These are phyloP conservation scores for Brasilioporus rufonigricans DNA, from an alignment of 768 basidiomycete genomes.

Conservation along the genomic window DNA sequence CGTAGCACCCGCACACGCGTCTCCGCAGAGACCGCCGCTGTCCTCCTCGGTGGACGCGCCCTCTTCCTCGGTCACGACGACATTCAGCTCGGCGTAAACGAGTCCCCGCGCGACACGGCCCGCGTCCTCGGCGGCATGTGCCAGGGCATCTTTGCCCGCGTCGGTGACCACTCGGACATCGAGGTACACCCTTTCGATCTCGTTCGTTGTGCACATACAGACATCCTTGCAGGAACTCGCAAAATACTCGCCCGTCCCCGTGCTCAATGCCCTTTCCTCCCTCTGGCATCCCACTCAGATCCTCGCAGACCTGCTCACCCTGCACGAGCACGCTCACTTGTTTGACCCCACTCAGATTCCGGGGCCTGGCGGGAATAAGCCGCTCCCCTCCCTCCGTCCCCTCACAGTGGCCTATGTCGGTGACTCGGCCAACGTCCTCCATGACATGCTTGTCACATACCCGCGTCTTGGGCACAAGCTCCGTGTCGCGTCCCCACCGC, in stretches of 20 bases:
- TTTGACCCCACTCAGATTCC: slow-evolving; percentile 38
- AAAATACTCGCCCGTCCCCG: slow-evolving; percentile 86
- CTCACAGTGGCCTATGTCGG: slow-evolving; percentile 93
- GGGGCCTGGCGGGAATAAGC: slow-evolving; percentile 17
- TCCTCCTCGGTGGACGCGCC: slow-evolving; percentile 81
- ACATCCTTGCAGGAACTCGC: slow-evolving; percentile 71
- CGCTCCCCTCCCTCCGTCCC: slow-evolving; percentile 59
- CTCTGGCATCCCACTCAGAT: slow-evolving; percentile 97
- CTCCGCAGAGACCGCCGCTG: slow-evolving; percentile 78
- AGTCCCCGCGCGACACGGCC: slow-evolving; percentile 79
- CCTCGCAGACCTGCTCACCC: slow-evolving; percentile 88
- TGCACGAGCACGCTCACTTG: slow-evolving; percentile 69
- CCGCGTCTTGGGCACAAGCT: slow-evolving; percentile 88
- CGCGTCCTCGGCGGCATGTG: slow-evolving; percentile 93
- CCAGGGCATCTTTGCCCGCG: slow-evolving; percentile 95
- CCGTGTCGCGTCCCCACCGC: slow-evolving; percentile 76
- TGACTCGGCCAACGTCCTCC: slow-evolving; percentile 91
- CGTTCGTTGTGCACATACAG: neutral
- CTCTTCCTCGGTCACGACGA: slow-evolving; percentile 89
- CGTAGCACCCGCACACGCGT: slow-evolving; percentile 91
- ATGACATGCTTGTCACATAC: slow-evolving; percentile 96
- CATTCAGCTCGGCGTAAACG: slow-evolving; percentile 96
- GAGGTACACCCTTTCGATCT: slow-evolving; percentile 57
- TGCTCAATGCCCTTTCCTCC: slow-evolving; percentile 93
- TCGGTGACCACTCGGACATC: slow-evolving; percentile 89